These are phyloP conservation scores for Microsporum ferrugineum DNA, from an alignment of 2,329 filamentous ascomycete genomes.

Conservation along the genomic window DNA sequence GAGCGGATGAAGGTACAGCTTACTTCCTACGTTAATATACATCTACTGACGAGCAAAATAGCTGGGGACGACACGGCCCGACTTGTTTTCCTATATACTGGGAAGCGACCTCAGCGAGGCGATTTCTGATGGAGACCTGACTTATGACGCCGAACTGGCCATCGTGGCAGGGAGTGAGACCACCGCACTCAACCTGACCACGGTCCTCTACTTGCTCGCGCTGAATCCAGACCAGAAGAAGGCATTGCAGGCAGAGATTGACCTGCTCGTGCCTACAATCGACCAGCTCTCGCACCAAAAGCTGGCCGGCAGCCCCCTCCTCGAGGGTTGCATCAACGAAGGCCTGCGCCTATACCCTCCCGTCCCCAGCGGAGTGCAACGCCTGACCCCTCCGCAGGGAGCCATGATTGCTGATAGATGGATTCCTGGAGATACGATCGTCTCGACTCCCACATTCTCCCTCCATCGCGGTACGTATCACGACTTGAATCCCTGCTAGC, in stretches of 20 bases:
- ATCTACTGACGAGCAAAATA: not conserved
- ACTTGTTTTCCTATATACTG: conserved; percentile 10
- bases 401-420: conserved; percentile 20
- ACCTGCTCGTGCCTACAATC: conserved; percentile 18
- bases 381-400: conserved; percentile 27
- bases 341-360: conserved; percentile 26
- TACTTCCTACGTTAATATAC: not conserved
- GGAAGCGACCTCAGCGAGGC: not conserved
- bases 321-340: conserved; percentile 18
- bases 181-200: conserved; percentile 22
- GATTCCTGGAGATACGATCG: conserved; percentile 23
- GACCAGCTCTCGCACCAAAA: conserved; percentile 10
- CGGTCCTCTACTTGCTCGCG: conserved; percentile 24
- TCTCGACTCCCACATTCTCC: conserved; percentile 11
- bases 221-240: conserved; percentile 20
- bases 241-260: conserved; percentile 23
- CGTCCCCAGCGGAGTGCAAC: conserved; percentile 19
- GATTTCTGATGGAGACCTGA: conserved; percentile 1
- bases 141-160: conserved; percentile 7
- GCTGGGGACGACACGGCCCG: conserved; percentile 2
- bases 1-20: conserved; percentile 10
- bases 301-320: conserved; percentile 1
- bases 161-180: conserved; percentile 24
- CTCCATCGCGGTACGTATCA: conserved; percentile 17
- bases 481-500: not conserved